Evolutionary conservation across 495 filamentous ascomycete genomes (phyloP), one percentile per base, ranked within the genome.

Genomic region (Collariella sp.): DNA sequence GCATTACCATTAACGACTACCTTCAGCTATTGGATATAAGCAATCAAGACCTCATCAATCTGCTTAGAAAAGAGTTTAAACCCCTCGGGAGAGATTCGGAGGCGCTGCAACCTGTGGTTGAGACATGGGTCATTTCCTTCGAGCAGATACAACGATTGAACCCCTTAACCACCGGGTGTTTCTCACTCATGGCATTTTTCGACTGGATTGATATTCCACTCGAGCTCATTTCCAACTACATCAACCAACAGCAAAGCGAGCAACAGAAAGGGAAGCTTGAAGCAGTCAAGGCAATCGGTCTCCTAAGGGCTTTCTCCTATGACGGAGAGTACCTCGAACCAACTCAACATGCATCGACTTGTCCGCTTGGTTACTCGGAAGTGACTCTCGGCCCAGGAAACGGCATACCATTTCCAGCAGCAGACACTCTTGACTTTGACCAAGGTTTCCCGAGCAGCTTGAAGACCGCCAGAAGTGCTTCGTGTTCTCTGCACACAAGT

Each of bases 321-420:
- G 22, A 44, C 54, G 0, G 62, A 60, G 4, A 31, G 26, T 31
- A 9, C 26, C 26, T 5, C 4, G 26, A 55, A 55, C 23, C 58
- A 56, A 12, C 18, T 71, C 9, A 55, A 68, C 16, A 61, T 78
- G 55, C 74, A 78, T 60, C 64, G 70, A 39, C 58, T 77, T 5
- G 70, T 78, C 19, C 75, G 76, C 48, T 46, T 78, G 13, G 66
- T 69, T 7, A 68, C 65, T 10, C 70, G 62, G 36, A 74, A 69
- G 52, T 78, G 73, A 74, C 60, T 78, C 5, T 55, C 61, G 11
- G 54, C 50, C 2, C 52, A 70, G 23, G 61, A 52, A 7, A 50
- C 44, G 7, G 46, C 63, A 26, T 49, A 54, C 11, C 23, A 49
- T 4, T 73, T 70, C 58, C 58, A 62, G 40, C 52, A 63, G 13